Percentiles rank a stretch among this genome's conserved stretches.
Evolutionary conservation across 164 flowering plant species (phyloP).

Genomic region (Chloranthus sessilifolius): DNA sequence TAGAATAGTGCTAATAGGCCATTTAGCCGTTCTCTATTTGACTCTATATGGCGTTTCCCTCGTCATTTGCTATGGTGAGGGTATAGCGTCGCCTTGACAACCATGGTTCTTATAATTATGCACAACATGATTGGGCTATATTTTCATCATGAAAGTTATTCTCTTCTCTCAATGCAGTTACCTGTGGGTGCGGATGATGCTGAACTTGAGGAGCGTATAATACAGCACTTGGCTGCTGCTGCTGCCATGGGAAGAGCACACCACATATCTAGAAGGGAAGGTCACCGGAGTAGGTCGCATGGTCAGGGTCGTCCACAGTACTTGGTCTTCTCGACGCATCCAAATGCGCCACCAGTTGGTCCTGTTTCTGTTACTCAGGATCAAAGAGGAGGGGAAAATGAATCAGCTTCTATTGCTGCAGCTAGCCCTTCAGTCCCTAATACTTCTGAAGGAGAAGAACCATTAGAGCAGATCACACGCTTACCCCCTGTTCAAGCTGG

Average conservation of each 20-base stretch:
- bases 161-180: constrained; percentile 37
- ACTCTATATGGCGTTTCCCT: too few relatives aligned
- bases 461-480: constrained; percentile 19
- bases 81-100: too few relatives aligned
- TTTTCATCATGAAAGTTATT: not conserved
- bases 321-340: constrained; percentile 56
- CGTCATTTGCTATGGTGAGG: too few relatives aligned
- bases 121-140: too few relatives aligned
- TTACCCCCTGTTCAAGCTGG: constrained; percentile 29
- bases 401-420: constrained; percentile 23
- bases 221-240: constrained; percentile 95
- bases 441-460: constrained; percentile 26
- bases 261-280: constrained; percentile 68
- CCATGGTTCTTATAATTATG: too few relatives aligned
- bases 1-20: too few relatives aligned
- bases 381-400: constrained; percentile 35
- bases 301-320: constrained; percentile 67
- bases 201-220: constrained; percentile 85
- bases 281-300: constrained; percentile 54
- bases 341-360: constrained; percentile 37
- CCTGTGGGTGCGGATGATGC: constrained; percentile 64
- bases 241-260: constrained; percentile 92
- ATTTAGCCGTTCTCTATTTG: too few relatives aligned
- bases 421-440: constrained; percentile 28
- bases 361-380: constrained; percentile 30